Conservation (phyloP, 2,329 filamentous ascomycete species). For the Botrytis aclada region DNA sequence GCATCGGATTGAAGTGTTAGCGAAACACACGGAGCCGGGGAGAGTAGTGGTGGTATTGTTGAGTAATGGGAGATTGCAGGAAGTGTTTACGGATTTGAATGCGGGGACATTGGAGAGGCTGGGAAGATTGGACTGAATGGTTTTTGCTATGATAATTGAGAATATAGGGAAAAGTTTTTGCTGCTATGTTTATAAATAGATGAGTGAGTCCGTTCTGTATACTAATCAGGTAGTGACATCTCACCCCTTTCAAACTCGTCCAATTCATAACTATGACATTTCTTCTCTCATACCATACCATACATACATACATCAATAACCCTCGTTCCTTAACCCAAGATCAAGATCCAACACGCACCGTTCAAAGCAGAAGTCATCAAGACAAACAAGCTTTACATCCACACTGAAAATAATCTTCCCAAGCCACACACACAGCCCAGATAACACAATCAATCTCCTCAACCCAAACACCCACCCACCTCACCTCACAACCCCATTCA, state of each 20-base stretch:
- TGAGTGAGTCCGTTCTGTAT: neutral
- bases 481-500: neutral
- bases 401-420: too few species aligned
- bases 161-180: neutral
- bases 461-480: too few species aligned
- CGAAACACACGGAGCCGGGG: neutral
- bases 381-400: too few species aligned
- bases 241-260: neutral
- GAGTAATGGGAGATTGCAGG: neutral
- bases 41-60: neutral
- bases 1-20: neutral
- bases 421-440: too few species aligned
- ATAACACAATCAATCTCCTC: too few species aligned
- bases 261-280: too few species aligned
- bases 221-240: neutral
- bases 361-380: too few species aligned
- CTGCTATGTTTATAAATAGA: neutral
- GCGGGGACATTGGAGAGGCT: neutral
- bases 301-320: too few species aligned
- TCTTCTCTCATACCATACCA: too few species aligned
- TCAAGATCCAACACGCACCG: too few species aligned
- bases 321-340: too few species aligned
- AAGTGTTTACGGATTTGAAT: slow-evolving; percentile 8
- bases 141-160: too few species aligned
- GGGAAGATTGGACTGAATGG: neutral